Evolutionary conservation across 2,329 filamentous ascomycete genomes (phyloP), one percentile per base, ranked within the genome.

Genomic region (Colletotrichum agaves): DNA sequence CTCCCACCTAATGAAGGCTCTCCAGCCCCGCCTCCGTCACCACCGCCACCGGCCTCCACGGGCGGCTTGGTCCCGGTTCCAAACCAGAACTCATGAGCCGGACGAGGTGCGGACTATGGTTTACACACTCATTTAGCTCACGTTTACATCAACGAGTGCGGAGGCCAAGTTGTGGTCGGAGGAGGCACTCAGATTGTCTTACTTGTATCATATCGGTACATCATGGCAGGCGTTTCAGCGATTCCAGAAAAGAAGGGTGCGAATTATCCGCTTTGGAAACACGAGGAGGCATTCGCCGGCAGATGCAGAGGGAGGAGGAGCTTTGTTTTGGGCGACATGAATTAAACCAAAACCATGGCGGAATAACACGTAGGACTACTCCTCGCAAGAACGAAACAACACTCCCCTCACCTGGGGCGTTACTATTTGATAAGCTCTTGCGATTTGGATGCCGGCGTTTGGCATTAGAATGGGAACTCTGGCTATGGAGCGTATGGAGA

Each of bases 201-300:
- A 58, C 63, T 59, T 67, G 64, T 67, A 64, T 67, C 61, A 59
- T 64, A 55, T 37, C 31, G 46, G 64, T 64, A 59, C 64, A 67
- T 61, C 64, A 67, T 67, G 64, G 64, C 53, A 67, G 64, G 64
- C 64, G 64, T 67, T 67, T 67, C 61, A 64, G 53, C 53, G 41
- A 43, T 55, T 64, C 31, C 44, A 63, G 33, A 19, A 46, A 66
- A 56, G 52, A 64, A 64, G 13, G 13, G 33, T 55, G 52, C 52
- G 33, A 49, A 39, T 47, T 64, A 21, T 47, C 31, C 41, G 64
- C 53, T 55, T 64, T 53, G 39, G 46, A 52, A 39, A 52, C 19
- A 50, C 31, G 59, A 8, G 31, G n/a, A 59, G 44, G 41, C 43
- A 27, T 41, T 23, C n/a, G 35, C 58, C 35, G 46, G 17, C 39